Conservation (phyloP, 1,139 yeast species). For the Saccharomyces pastorianus region DNA sequence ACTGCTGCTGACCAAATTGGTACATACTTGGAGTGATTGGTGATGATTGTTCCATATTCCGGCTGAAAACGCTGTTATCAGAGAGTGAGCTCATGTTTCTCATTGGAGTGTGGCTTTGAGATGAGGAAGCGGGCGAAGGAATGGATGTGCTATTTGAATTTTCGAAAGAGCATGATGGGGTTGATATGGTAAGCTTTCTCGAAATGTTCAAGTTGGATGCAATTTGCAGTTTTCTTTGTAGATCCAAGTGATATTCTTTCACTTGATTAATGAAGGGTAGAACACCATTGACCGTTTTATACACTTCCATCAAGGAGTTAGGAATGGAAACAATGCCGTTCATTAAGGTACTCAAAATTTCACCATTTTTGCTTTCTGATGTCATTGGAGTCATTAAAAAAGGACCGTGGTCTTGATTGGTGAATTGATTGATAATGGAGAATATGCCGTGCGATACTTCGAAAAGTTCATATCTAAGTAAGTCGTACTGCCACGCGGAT, state of each 20-base stretch:
- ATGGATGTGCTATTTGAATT: slow-evolving; percentile 10
- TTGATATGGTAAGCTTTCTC: slow-evolving; percentile 14
- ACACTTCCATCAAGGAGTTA: slow-evolving; percentile 20
- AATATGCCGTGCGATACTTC: slow-evolving; percentile 29
- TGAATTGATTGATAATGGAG: slow-evolving; percentile 26
- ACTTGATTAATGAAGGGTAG: slow-evolving; percentile 21
- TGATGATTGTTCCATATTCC: slow-evolving; percentile 18
- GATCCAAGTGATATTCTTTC: slow-evolving; percentile 18
- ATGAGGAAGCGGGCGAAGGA: slow-evolving; percentile 21
- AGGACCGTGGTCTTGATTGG: slow-evolving; percentile 29
- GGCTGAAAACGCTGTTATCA: slow-evolving; percentile 24
- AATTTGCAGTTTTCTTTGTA: slow-evolving; percentile 24
- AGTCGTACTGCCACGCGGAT: slow-evolving; percentile 27
- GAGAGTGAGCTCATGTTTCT: slow-evolving; percentile 24
- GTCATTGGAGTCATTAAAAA: slow-evolving; percentile 26
- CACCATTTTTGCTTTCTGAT: slow-evolving; percentile 21
- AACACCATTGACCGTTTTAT: slow-evolving; percentile 25
- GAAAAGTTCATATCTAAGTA: slow-evolving; percentile 27
- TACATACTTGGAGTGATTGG: slow-evolving; percentile 27
- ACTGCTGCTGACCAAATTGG: slow-evolving; percentile 15
- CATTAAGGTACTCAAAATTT: slow-evolving; percentile 22
- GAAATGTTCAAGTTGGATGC: slow-evolving; percentile 25
- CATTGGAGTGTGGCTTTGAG: slow-evolving; percentile 27
- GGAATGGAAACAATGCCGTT: slow-evolving; percentile 24
- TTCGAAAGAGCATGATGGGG: slow-evolving; percentile 2